Evolutionary conservation across 2,329 filamentous ascomycete species (phyloP), one percentile per base, ranked within the genome.

Genomic region (Escovopsis sp.): DNA sequence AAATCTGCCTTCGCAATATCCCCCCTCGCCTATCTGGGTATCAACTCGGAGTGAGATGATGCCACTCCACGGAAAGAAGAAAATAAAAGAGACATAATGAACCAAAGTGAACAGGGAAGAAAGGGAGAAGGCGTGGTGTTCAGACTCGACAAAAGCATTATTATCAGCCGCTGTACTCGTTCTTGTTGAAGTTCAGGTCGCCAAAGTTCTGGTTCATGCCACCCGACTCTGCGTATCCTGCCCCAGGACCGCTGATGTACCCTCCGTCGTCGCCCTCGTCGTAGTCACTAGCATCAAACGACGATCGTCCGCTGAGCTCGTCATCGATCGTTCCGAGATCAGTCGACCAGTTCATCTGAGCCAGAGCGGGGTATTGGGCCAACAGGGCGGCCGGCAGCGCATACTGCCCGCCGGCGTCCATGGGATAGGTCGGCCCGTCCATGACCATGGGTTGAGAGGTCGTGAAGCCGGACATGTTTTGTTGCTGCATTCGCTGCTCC

Each of bases 351-450:
- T 89, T 88, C 57, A 96, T 74, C 41, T 80, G 82, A 20, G 88
- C 87, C n/a, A 98, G 66, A 4, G 86, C 88, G 11, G 91, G 91
- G 59, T 95, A 96, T 55, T 96, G 91, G 14, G 84, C 83, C 33
- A 96, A 66, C 39, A 98, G 66, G 2, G 89, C 89, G 4, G 84
- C 84, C 2, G 91, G 91, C n/a, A 96, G 70, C 32, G 73, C 68
- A 56, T 83, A 84, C 44, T 72, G 68, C 41, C 71, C 70, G 40
- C 63, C 63, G 3, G 70, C 55, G 50, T 77, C 73, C 51, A 78
- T 69, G 1, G 63, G 74, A 59, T 68, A 78, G 45, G 72, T 71
- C 7, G 71, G 67, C 50, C 71, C 70, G 35, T 81, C 76, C 55
- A 82, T 69, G 40, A 71, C 70, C 50, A 81, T 70, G 12, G 70